Evolutionary conservation across 2,329 filamentous ascomycete genomes (phyloP).

Genomic region (Apiospora aurea): DNA sequence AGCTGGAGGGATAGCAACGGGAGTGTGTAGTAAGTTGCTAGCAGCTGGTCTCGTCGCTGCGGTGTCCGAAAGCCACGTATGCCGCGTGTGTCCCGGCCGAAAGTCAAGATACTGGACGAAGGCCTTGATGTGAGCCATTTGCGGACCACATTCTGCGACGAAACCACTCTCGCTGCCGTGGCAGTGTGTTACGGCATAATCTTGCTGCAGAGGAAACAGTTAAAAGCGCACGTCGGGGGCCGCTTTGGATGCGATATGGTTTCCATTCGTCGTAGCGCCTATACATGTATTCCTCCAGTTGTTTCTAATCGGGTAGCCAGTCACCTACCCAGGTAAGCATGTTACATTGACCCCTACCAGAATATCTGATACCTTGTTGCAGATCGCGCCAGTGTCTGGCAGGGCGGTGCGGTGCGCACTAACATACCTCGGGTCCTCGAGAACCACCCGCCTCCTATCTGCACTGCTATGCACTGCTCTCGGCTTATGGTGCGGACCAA

Average conservation of each 20-base stretch:
- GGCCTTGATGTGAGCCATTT: background rate
- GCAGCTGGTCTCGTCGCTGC: background rate
- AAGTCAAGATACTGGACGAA: background rate
- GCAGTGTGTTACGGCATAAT: constrained; percentile 4
- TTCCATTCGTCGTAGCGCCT: background rate
- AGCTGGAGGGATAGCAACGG: background rate
- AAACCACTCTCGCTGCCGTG: constrained; percentile 4
- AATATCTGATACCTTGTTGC: constrained; percentile 6
- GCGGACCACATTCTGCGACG: background rate
- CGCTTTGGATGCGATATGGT: background rate
- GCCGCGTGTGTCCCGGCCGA: constrained; percentile 6
- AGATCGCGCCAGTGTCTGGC: background rate
- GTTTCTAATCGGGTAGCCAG: background rate
- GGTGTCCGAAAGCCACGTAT: constrained; percentile 4
- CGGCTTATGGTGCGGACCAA: constrained; percentile 6
- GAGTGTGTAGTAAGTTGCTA: background rate
- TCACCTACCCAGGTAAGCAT: background rate
- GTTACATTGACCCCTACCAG: constrained; percentile 16
- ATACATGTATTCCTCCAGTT: background rate
- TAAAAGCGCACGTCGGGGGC: background rate
- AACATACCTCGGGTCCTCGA: background rate
- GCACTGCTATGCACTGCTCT: background rate
- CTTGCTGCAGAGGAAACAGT: constrained; percentile 7
- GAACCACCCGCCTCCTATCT: background rate
- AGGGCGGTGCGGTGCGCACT: background rate